phyloP scores from a whole-genome alignment of 2,329 filamentous ascomycete species.

The Verticillium albo-atrum region DNA sequence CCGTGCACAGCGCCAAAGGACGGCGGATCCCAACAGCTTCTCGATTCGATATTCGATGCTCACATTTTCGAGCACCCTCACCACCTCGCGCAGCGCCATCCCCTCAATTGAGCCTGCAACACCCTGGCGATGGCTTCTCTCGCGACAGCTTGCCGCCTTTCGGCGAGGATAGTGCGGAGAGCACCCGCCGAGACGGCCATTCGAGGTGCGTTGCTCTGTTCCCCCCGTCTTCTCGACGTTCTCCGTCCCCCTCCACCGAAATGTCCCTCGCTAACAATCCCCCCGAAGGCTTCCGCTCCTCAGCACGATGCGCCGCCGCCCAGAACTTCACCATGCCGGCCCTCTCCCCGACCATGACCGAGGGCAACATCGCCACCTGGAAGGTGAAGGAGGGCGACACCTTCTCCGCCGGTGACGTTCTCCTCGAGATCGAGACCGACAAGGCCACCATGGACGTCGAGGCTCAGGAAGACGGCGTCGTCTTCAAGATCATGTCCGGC shows the following conservation, averaged over 20 bases:
- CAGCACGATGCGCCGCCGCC: constrained; percentile 61
- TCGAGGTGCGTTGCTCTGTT: constrained; percentile 58
- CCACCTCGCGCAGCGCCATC: constrained; percentile 7
- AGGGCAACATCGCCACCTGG: constrained; percentile 84
- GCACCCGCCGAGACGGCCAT: constrained; percentile 47
- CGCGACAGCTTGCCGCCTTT: constrained; percentile 58
- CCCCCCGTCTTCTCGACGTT: no score
- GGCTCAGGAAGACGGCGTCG: constrained; percentile 81
- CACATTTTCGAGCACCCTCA: constrained; percentile 11
- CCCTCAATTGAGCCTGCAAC: constrained; percentile 15
- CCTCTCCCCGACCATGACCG: constrained; percentile 88
- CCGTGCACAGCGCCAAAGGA: constrained; percentile 20
- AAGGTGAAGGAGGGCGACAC: constrained; percentile 82
- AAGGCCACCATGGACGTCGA: constrained; percentile 95
- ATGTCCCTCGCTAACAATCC: constrained; percentile 5
- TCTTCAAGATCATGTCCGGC: constrained; percentile 74
- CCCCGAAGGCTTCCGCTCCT: constrained; percentile 57
- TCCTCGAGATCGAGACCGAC: constrained; percentile 90
- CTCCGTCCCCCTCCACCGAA: constrained; percentile 4
- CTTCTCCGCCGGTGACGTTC: constrained; percentile 77
- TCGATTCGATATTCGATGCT: constrained; percentile 13
- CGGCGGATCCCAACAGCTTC: constrained; percentile 28
- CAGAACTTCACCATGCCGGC: constrained; percentile 91
- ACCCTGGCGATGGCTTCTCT: constrained; percentile 58
- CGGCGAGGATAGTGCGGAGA: constrained; percentile 54